A percentile compares a stretch with the other conserved stretches of the same genome.
phyloP scores from a whole-genome alignment of 129 eudicot species.

The Calendula officinalis region DNA sequence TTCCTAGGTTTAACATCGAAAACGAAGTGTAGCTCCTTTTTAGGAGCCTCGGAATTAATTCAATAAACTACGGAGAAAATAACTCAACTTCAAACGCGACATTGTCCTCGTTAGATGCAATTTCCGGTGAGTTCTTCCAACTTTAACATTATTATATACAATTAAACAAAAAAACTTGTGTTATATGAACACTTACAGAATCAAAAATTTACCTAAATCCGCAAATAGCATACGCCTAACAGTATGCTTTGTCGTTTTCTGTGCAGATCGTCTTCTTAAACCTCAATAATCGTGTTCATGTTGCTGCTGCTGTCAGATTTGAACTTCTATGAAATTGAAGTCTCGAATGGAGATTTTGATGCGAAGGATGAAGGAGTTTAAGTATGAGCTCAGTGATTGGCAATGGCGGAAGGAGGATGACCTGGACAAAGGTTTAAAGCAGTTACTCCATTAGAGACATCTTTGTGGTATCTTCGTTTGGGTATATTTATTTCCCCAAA shows the following conservation, averaged over 20 bases:
- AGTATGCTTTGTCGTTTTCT: background rate
- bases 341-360: background rate
- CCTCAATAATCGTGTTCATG: background rate
- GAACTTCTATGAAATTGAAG: constrained; percentile 4
- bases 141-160: background rate
- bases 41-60: constrained; percentile 1
- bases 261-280: constrained; percentile 27
- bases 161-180: background rate
- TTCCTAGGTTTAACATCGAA: constrained; percentile 11
- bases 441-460: constrained; percentile 22
- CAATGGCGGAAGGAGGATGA: constrained; percentile 34
- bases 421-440: constrained; percentile 28
- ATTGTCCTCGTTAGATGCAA: constrained; percentile 26
- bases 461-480: constrained; percentile 19
- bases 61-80: background rate
- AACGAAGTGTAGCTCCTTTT: constrained; percentile 23
- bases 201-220: constrained; percentile 18
- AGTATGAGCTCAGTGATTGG: constrained; percentile 21
- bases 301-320: constrained; percentile 17
- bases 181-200: constrained; percentile 4
- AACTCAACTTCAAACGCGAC: constrained; percentile 16
- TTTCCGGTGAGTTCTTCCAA: constrained; percentile 15
- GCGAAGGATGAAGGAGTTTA: constrained; percentile 14
- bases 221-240: constrained; percentile 9
- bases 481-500: constrained; percentile 12